Evolutionary conservation across 169 alveolate species (phyloP).

Genomic region (Eimeria sp.): DNA sequence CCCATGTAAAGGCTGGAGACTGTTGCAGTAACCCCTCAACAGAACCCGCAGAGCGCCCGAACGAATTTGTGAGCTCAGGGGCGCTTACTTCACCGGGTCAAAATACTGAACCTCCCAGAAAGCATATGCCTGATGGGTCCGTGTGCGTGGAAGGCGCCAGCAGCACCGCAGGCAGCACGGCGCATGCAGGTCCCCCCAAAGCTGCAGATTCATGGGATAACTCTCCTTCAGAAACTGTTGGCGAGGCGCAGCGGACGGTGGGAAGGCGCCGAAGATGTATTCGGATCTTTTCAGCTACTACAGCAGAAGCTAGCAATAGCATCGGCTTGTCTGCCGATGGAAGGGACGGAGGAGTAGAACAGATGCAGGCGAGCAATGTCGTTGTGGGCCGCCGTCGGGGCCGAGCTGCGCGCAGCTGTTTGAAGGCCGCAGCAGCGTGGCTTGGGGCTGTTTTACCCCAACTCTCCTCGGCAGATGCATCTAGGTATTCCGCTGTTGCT

Average conservation of each 20-base stretch:
- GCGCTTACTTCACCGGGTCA: neutral
- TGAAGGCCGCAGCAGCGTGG: slow-evolving; percentile 62
- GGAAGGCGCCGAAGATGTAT: slow-evolving; percentile 40
- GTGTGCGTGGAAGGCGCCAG: neutral
- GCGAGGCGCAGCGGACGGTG: neutral
- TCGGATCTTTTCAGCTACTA: neutral
- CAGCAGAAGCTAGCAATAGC: slow-evolving; percentile 27
- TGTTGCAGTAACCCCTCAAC: neutral
- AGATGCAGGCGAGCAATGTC: neutral
- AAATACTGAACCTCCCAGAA: neutral
- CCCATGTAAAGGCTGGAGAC: neutral
- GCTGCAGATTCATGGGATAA: neutral
- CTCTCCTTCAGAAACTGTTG: neutral
- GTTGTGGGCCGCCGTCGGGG: slow-evolving; percentile 45
- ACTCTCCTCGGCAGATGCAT: slow-evolving; percentile 19
- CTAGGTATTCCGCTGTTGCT: slow-evolving; percentile 33
- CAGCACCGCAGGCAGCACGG: neutral
- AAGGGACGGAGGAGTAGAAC: neutral
- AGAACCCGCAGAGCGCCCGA: neutral
- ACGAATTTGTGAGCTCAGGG: slow-evolving; percentile 5
- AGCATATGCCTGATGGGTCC: neutral
- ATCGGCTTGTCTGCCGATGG: neutral
- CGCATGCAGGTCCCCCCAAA: neutral
- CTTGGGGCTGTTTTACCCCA: slow-evolving; percentile 52
- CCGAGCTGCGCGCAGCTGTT: slow-evolving; percentile 60